phyloP scores from a whole-genome alignment of 2,329 filamentous ascomycete genomes.

The Colletotrichum godetiae region DNA sequence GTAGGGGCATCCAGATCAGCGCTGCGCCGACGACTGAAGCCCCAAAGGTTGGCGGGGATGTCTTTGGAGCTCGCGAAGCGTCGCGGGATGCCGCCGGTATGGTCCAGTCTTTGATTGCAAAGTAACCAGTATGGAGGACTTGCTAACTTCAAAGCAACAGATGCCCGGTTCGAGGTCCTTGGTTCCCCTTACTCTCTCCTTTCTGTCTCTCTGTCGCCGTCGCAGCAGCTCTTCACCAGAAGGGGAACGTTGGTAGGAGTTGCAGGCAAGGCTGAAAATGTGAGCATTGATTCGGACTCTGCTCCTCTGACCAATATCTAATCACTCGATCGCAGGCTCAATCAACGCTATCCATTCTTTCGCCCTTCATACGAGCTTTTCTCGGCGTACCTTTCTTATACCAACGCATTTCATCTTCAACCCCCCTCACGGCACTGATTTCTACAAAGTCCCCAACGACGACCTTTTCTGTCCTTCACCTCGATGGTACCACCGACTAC shows the following conservation, averaged over 20 bases:
- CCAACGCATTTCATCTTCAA: conserved; percentile 88
- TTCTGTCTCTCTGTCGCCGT: conserved; percentile 91
- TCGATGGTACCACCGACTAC: conserved; percentile 97
- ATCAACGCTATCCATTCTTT: conserved; percentile 88
- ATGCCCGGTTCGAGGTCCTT: conserved; percentile 94
- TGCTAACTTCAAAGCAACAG: conserved; percentile 56
- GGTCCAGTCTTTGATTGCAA: not conserved
- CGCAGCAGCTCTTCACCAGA: conserved; percentile 91
- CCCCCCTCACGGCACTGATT: conserved; percentile 88
- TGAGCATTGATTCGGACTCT: conserved; percentile 51
- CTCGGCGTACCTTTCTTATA: conserved; percentile 96
- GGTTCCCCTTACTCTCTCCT: conserved; percentile 93
- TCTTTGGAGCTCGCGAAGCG: conserved; percentile 62
- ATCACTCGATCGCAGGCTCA: conserved; percentile 68
- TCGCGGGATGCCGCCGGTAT: conserved; percentile 63
- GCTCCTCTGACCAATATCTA: conserved; percentile 16
- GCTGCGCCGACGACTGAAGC: conserved; percentile 68
- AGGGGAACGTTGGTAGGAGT: conserved; percentile 91
- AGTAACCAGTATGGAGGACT: rapidly evolving
- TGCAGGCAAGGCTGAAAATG: conserved; percentile 91
- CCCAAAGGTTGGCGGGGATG: conserved; percentile 62
- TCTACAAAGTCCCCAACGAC: conserved; percentile 88
- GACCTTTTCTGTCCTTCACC: conserved; percentile 86
- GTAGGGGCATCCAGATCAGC: conserved; percentile 72
- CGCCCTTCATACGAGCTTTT: conserved; percentile 81